Evolutionary conservation across 352 stramenopile genomes (phyloP).

Genomic region (Labyrinthula sp.): DNA sequence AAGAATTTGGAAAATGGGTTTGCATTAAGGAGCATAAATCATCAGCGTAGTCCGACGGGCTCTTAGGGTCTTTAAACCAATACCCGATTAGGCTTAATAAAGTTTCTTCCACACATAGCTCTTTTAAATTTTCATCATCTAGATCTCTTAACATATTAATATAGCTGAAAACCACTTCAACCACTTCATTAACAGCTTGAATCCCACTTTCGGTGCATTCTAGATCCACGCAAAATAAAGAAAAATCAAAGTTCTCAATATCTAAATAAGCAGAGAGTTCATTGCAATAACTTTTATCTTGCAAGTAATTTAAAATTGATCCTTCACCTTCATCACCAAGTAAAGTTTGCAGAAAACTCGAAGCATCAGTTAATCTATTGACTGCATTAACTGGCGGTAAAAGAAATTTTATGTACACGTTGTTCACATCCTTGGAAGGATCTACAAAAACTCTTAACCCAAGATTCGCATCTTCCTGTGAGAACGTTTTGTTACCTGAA

Average conservation of each 20-base stretch:
- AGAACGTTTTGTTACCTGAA: too few relatives aligned
- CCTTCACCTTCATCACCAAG: too few relatives aligned
- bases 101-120: slow-evolving; percentile 38
- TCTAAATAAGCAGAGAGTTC: slow-evolving; percentile 39
- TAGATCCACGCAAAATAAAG: slow-evolving; percentile 44
- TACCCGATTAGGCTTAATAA: slow-evolving; percentile 34
- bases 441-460: too few relatives aligned
- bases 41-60: slow-evolving; percentile 37
- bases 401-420: too few relatives aligned
- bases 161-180: slow-evolving; percentile 41
- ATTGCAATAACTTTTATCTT: slow-evolving; percentile 52
- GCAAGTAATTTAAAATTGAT: too few relatives aligned
- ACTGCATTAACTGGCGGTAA: too few relatives aligned
- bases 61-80: slow-evolving; percentile 35
- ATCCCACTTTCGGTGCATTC: slow-evolving; percentile 44
- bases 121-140: slow-evolving; percentile 28
- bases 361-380: too few relatives aligned
- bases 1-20: slow-evolving; percentile 35
- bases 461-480: too few relatives aligned
- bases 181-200: slow-evolving; percentile 38
- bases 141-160: slow-evolving; percentile 32
- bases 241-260: slow-evolving; percentile 41
- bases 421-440: too few relatives aligned
- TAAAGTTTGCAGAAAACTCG: too few relatives aligned
- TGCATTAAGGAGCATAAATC: slow-evolving; percentile 32